Evolutionary conservation across 129 eudicot genomes (phyloP), one percentile per base, ranked within the genome.

Genomic region (Smallanthus sonchifolius): DNA sequence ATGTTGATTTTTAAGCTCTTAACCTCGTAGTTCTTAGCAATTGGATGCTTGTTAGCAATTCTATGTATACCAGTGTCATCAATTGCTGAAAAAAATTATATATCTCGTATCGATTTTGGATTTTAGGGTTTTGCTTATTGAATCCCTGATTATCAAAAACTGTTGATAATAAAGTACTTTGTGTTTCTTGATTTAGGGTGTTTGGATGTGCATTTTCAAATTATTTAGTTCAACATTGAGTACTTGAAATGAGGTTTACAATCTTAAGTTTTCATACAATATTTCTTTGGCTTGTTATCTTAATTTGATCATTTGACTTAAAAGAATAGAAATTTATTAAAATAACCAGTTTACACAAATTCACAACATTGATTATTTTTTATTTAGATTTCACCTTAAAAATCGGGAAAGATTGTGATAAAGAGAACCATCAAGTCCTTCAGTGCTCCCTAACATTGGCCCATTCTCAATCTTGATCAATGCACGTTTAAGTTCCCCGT

Each of bases 381-480:
- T n/a, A n/a, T n/a, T n/a, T n/a, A 9, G 10, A 32, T 60, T 72
- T 49, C 77, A 92, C 97, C 97, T 83, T 87, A 67, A 66, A 73
- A 88, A 92, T 86, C 64, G 75, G 28, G 93, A 88, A 74, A 80
- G 74, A 63, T 92, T 92, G 49, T 81, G 87, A 70, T 84, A 92
- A 75, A 83, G 77, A 51, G 96, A 80, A 76, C 85, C 73, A 72
- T 87, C 79, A 62, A 83, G 79, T 56, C 81, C 88, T 36, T 57
- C 74, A 15, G 72, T 38, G 59, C 73, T 72, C 65, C 75, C 51
- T 36, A 67, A 45, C 7, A 68, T 17, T 0, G 85, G 86, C 28
- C 81, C 89, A 39, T 77, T 92, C 77, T 87, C 75, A 51, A 92
- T 86, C 56, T 83, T 82, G 64, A 78, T 48, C 62, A 76, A 80